phyloP scores from a whole-genome alignment of 129 eudicot genomes.

The Helichrysum umbraculigerum region DNA sequence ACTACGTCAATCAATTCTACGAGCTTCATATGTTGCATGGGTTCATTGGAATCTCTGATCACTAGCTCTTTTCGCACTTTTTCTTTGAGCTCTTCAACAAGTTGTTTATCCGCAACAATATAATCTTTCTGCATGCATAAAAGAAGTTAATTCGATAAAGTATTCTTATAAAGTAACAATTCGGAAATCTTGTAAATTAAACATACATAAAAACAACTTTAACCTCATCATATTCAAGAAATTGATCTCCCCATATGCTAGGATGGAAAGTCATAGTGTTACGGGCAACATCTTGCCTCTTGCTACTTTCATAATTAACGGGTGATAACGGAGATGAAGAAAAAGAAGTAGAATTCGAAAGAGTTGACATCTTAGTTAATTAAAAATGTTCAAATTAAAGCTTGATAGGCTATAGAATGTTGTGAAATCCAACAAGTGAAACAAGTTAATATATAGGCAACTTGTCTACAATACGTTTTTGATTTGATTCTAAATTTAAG shows the following conservation, averaged over 20 bases:
- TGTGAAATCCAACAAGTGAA: not conserved
- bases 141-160: not conserved
- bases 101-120: not conserved
- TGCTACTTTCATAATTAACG: not conserved
- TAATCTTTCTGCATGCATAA: not conserved
- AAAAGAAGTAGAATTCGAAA: not conserved
- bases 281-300: conserved; percentile 17
- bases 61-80: not conserved
- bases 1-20: not conserved
- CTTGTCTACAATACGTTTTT: too few relatives aligned
- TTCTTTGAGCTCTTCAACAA: not conserved
- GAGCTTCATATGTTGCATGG: not conserved
- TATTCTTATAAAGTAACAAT: not conserved
- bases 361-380: not conserved
- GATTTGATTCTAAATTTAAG: too few relatives aligned
- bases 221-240: conserved; percentile 12
- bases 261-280: conserved; percentile 30
- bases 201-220: not conserved
- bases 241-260: conserved; percentile 43
- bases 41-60: not conserved
- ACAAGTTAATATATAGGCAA: not conserved
- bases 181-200: not conserved
- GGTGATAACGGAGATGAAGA: not conserved
- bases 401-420: not conserved
- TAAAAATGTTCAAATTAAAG: not conserved